Evolutionary conservation across 2,329 filamentous ascomycete species (phyloP).

Genomic region (Blastomyces emzantsi): DNA sequence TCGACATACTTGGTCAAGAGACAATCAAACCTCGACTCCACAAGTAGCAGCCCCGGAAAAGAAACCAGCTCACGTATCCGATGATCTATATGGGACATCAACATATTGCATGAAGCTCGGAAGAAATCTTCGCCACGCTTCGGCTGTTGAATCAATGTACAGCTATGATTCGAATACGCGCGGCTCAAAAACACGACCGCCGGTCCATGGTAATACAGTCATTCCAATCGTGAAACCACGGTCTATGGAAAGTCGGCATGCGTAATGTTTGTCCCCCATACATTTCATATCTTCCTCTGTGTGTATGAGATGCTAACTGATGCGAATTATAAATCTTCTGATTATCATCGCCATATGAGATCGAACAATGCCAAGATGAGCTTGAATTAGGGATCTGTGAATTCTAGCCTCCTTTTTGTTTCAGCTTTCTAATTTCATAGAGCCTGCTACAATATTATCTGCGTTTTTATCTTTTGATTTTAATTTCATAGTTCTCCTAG

Average conservation of each 20-base stretch:
- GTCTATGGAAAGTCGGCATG: background rate
- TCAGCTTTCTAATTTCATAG: too few species aligned
- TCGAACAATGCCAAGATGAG: too few species aligned
- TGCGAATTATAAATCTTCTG: background rate
- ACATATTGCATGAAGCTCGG: background rate
- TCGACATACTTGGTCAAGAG: background rate
- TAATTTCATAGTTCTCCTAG: too few species aligned
- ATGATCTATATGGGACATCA: background rate
- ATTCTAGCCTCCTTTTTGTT: too few species aligned
- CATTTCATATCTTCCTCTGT: background rate
- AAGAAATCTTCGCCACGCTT: background rate
- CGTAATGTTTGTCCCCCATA: background rate
- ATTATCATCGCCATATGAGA: too few species aligned
- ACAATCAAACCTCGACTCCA: background rate
- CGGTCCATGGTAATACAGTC: background rate
- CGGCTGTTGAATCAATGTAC: background rate
- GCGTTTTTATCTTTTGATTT: too few species aligned
- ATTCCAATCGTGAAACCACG: background rate
- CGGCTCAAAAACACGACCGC: background rate
- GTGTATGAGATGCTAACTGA: background rate
- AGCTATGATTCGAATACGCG: background rate
- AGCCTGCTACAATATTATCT: too few species aligned
- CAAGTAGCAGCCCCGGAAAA: background rate
- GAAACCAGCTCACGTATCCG: background rate
- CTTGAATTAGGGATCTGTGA: too few species aligned